Conservation (phyloP, 768 basidiomycete genomes). For the Pleurotus cornucopiae region DNA sequence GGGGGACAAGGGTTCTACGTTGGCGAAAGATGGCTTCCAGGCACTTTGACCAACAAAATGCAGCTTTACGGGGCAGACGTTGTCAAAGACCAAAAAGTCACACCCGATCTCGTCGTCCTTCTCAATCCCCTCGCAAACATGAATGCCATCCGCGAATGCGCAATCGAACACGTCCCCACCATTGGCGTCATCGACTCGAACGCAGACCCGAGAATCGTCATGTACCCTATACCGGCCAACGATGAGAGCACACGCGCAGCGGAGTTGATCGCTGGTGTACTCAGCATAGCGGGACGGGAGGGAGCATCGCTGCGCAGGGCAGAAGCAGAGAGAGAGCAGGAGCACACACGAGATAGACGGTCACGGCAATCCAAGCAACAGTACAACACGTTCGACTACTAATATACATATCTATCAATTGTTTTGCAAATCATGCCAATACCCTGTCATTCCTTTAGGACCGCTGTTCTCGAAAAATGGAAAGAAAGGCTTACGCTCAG, state of each 20-base stretch:
- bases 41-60: conserved; percentile 86
- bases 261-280: conserved; percentile 84
- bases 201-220: conserved; percentile 91
- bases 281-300: conserved; percentile 84
- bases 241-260: conserved; percentile 90
- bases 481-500: conserved; percentile 67
- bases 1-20: conserved; percentile 80
- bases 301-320: conserved; percentile 50
- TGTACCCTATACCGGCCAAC: conserved; percentile 98
- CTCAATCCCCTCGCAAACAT: conserved; percentile 86
- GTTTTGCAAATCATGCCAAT: conserved; percentile 68
- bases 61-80: conserved; percentile 65
- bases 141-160: conserved; percentile 89
- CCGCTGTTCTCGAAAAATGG: background rate
- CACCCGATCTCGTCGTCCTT: conserved; percentile 87
- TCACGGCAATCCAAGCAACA: conserved; percentile 8
- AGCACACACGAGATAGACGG: conserved; percentile 10
- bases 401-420: conserved; percentile 16
- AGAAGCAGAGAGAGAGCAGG: conserved; percentile 16
- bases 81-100: conserved; percentile 47
- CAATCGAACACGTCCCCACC: conserved; percentile 85
- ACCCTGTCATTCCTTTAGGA: conserved; percentile 35
- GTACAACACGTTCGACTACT: conserved; percentile 13
- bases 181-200: conserved; percentile 94
- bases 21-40: conserved; percentile 88